These are phyloP conservation scores for Cucumis cinereus DNA, from an alignment of 306 rosid genomes.

Conservation along the genomic window DNA sequence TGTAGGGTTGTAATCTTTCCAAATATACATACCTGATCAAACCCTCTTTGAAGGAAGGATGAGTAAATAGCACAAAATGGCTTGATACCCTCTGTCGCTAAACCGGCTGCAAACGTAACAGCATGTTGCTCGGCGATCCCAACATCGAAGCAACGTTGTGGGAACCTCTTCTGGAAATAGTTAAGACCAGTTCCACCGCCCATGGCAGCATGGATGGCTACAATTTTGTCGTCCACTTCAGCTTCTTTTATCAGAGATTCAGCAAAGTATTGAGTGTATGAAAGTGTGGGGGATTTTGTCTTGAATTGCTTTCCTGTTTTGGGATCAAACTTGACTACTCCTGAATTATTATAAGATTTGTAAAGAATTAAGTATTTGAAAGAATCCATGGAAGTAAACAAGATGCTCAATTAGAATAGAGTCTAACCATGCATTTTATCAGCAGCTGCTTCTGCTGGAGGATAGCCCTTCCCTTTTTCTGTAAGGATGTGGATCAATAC, in stretches of 20 bases:
- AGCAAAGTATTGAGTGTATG: conserved; percentile 75
- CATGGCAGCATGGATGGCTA: conserved; percentile 96
- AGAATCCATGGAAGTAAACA: background rate
- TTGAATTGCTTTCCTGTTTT: conserved; percentile 72
- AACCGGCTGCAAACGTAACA: conserved; percentile 90
- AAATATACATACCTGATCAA: conserved; percentile 56
- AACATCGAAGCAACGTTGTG: conserved; percentile 80
- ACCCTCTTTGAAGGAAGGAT: conserved; percentile 86
- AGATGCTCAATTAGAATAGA: background rate
- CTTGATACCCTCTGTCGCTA: conserved; percentile 88
- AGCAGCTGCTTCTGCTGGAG: conserved; percentile 75
- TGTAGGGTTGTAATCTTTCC: background rate
- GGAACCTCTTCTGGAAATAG: conserved; percentile 74
- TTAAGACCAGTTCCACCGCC: conserved; percentile 91
- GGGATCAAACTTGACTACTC: conserved; percentile 80
- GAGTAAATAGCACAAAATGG: conserved; percentile 90
- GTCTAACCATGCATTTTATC: conserved; percentile 86
- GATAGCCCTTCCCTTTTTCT: conserved; percentile 91
- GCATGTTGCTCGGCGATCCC: conserved; percentile 97
- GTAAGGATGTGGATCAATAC: conserved; percentile 79
- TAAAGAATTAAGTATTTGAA: background rate
- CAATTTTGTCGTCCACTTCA: conserved; percentile 54
- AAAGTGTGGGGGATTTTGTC: conserved; percentile 44
- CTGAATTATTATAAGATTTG: conserved; percentile 21
- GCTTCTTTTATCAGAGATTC: conserved; percentile 88